Evolutionary conservation across 2,329 filamentous ascomycete genomes (phyloP), one percentile per base, ranked within the genome.

Genomic region (Clathrospora elynae): DNA sequence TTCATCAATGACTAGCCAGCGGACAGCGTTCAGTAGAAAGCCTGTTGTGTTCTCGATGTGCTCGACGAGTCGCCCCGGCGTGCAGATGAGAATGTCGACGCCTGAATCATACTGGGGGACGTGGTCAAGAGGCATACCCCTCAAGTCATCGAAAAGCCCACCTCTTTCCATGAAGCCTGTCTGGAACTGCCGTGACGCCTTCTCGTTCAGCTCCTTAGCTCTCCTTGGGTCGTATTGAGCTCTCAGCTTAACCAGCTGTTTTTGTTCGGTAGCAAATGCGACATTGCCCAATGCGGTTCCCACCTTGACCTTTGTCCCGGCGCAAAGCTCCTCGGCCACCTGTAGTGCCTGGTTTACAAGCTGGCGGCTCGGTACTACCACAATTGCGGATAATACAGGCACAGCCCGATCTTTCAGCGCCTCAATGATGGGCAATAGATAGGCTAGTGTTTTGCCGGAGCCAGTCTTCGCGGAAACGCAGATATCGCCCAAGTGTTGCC

Each of bases 391-490:
- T 6, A 99, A 73, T 41, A 81, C 81, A 0, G 86, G 87, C 8
- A 83, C 78, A 14, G 74, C 73, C 10, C 80, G 79, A 20, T 80
- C 76, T 53, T 86, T 85, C 34, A 99, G 75, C 35, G 86, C 84
- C 31, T 90, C 83, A 3, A 95, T 80, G 45, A 99, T 83, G 0
- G 93, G 93, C 2, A 99, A 74, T 0, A 92, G 82, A 62, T 99
- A 99, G 0, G 92, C 87, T 11, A 99, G 71, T 0, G 93, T 99
- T 67, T 99, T 99, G 42, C 93, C 93, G 0, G 93, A 97, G 6
- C 93, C 93, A 0, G 93, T 99, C 1, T 92, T 88, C 0, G 95
- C 93, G 6, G 90, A 93, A 2, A 99, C 85, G 30, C 95, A 86
- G 4, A 99, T 71, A 67, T 99, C 93, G 4, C 89, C 87, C 1